Evolutionary conservation across 805 yeast genomes (phyloP).

Genomic region (Lipomyces sp.): DNA sequence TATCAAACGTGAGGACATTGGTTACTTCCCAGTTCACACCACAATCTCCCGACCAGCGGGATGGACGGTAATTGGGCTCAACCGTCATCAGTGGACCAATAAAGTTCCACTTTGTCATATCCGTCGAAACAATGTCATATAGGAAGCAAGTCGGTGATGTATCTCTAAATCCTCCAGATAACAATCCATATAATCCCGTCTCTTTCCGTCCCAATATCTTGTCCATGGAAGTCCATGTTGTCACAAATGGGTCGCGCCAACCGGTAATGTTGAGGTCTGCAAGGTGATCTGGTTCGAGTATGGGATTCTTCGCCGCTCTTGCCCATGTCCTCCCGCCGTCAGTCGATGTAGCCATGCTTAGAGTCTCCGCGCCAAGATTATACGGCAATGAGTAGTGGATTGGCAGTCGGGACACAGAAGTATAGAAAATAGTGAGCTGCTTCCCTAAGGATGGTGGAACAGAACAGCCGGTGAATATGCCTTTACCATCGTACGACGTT

Average conservation of each 20-base stretch:
- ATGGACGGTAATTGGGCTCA: conserved; percentile 9
- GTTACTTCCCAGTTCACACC: conserved; percentile 16
- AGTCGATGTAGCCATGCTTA: conserved; percentile 10
- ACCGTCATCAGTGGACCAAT: conserved; percentile 5
- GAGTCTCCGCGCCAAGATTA: conserved; percentile 11
- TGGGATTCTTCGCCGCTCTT: conserved; percentile 3
- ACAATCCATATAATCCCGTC: background rate
- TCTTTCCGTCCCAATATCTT: background rate
- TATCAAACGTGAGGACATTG: background rate
- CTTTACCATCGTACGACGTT: conserved; percentile 8
- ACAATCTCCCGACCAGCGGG: conserved; percentile 14
- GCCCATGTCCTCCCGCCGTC: conserved; percentile 15
- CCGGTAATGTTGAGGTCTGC: conserved; percentile 11
- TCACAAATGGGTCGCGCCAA: conserved; percentile 16
- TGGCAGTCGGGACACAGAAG: conserved; percentile 13
- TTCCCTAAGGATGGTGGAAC: background rate
- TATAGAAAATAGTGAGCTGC: conserved; percentile 5
- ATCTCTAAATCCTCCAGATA: conserved; percentile 12
- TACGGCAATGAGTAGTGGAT: conserved; percentile 15
- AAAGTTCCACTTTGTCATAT: conserved; percentile 1
- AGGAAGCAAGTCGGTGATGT: conserved; percentile 9
- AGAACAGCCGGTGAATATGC: conserved; percentile 10
- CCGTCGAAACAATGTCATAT: conserved; percentile 8
- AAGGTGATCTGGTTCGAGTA: conserved; percentile 5
- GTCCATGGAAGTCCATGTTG: conserved; percentile 10